Base-by-base conservation (phyloP, 2,329 filamentous ascomycete species). In the Aspergillus calidoustus region DNA sequence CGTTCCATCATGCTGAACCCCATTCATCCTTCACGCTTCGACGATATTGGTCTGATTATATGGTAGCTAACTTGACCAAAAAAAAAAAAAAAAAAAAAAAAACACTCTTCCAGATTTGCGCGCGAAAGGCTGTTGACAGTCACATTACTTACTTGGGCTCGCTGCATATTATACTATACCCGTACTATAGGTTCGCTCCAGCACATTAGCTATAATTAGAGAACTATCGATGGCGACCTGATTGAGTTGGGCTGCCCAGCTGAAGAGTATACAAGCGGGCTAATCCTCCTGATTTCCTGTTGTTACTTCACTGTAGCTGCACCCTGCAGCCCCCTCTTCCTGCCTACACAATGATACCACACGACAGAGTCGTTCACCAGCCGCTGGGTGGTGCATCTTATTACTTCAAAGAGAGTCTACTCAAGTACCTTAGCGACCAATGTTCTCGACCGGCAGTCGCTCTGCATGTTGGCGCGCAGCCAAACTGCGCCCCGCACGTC, bases 401-500 rank as follows among this genome's bases (percentile, higher is more conserved):
- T 54, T 61, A 61, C 31, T 66, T 66, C 44, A 59, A 64, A 28
- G 47, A 62, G 23, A 30, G 31, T 43, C 47, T 66, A 8, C 25
- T 63, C 15, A 54, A 44, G 31, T 61, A 61, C 51, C 44, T 63
- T 28, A 62, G 50, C 22, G 49, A 58, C 31, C 54, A 63, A 48
- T 64, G 60, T 43, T 43, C 54, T 54, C 57, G 51, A n/a, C 51
- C 43, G 11, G 28, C 41, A 17, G 57, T 62, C 15, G 25, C 30
- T 11, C n/a, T 65, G 34, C 63, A 66, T 52, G 53, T 62, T 25
- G 63, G 63, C 9, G 46, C 60, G 17, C 60, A 66, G 58, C 63
- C 63, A n/a, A 66, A 66, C 28, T 59, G 57, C 58, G 60, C 54
- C 31, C 65, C 63, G 41, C 65, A 66, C 46, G 38, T 63, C 28